phyloP scores from a whole-genome alignment of 1,284 basidiomycete genomes.

The Rhodotorula sp. region DNA sequence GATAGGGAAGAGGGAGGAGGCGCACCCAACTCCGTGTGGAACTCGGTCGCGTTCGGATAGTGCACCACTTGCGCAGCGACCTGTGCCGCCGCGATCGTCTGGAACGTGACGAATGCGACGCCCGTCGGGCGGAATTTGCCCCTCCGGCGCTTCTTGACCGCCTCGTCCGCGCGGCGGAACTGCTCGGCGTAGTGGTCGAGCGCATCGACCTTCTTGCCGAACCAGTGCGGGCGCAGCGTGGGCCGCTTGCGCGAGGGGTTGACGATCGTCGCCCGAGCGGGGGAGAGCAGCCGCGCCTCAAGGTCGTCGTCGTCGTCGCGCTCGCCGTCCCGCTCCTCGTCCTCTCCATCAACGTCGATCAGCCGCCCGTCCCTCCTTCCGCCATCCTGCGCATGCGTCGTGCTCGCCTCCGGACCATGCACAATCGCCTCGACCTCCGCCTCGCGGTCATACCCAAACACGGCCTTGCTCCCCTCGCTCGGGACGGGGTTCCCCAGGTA shows the following conservation, averaged over 20 bases:
- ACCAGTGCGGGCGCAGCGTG: constrained; percentile 67
- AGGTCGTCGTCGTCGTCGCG: constrained; percentile 30
- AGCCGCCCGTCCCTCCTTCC: constrained; percentile 2
- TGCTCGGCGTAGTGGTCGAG: constrained; percentile 76
- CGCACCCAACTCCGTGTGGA: constrained; percentile 61
- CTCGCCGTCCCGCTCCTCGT: constrained; percentile 4
- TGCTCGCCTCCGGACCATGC: constrained; percentile 25
- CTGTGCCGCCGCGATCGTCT: constrained; percentile 91
- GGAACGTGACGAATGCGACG: constrained; percentile 94
- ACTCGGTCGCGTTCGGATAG: constrained; percentile 66
- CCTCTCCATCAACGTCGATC: constrained; percentile 25
- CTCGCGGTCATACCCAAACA: constrained; percentile 57
- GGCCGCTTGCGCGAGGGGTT: constrained; percentile 72
- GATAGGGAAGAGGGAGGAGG: not conserved
- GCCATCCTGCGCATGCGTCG: constrained; percentile 17
- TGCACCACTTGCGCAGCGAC: constrained; percentile 85
- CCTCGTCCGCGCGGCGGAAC: constrained; percentile 76
- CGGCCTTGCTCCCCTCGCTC: constrained; percentile 68
- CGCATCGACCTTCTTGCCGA: constrained; percentile 73
- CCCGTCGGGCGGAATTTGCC: constrained; percentile 77
- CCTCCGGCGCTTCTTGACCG: constrained; percentile 63
- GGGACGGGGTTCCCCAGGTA: constrained; percentile 91
- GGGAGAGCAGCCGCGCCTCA: constrained; percentile 33
- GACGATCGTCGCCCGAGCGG: constrained; percentile 57
- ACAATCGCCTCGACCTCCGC: constrained; percentile 44